phyloP scores from a whole-genome alignment of 2,329 filamentous ascomycete species.

The Clonostachys byssicola region DNA sequence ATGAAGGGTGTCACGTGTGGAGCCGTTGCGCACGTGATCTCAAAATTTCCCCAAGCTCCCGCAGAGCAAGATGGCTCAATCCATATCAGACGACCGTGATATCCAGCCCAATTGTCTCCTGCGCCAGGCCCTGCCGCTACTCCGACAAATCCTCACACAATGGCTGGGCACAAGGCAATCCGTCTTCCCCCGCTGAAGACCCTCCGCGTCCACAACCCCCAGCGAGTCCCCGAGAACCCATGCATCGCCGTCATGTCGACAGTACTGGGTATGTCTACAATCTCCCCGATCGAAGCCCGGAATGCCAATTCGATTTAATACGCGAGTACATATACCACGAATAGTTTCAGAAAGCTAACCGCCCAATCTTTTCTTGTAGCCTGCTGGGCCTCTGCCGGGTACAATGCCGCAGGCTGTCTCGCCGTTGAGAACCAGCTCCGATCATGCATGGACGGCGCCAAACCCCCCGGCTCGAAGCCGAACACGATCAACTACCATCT shows the following conservation, averaged over 20 bases:
- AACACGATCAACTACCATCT: constrained; percentile 94
- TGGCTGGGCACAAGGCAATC: constrained; percentile 46
- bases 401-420: constrained; percentile 56
- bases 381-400: constrained; percentile 80
- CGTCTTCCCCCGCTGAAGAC: constrained; percentile 52
- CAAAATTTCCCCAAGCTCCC: neutral
- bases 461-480: constrained; percentile 39
- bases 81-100: neutral
- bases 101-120: too few relatives aligned
- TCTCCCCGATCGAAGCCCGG: neutral
- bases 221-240: constrained; percentile 42
- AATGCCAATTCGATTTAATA: too few relatives aligned
- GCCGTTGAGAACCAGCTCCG: constrained; percentile 57
- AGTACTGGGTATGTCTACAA: constrained; percentile 42
- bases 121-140: neutral
- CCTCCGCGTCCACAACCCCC: constrained; percentile 50
- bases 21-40: neutral
- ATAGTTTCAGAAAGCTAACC: neutral
- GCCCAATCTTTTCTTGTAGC: constrained; percentile 40
- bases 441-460: constrained; percentile 76
- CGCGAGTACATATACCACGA: too few relatives aligned
- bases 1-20: too few relatives aligned
- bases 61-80: neutral
- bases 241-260: constrained; percentile 54
- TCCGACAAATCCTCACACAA: constrained; percentile 15